Percentiles rank a stretch among this genome's conserved stretches.
Evolutionary conservation across 2,329 filamentous ascomycete genomes (phyloP).

Genomic region (Reticulascus tulasneorum): DNA sequence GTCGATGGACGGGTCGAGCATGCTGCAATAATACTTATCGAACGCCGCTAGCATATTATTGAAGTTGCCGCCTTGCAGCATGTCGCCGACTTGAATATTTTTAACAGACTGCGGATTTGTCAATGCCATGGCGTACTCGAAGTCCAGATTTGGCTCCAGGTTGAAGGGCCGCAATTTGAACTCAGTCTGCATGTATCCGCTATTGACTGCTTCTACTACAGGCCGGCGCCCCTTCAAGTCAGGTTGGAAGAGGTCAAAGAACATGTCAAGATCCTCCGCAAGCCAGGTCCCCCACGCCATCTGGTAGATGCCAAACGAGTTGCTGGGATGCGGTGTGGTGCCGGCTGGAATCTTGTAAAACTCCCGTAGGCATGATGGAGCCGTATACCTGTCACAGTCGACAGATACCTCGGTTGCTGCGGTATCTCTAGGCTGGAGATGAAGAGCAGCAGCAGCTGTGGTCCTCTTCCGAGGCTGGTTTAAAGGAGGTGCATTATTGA

Average conservation of each 20-base stretch:
- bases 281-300: slow-evolving; percentile 1
- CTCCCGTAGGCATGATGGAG: too few species aligned
- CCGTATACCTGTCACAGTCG: too few species aligned
- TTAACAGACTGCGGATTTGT: background rate
- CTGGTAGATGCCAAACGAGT: slow-evolving; percentile 2
- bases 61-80: slow-evolving; percentile 26
- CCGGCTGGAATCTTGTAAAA: too few species aligned
- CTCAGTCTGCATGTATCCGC: background rate
- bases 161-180: background rate
- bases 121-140: slow-evolving; percentile 3
- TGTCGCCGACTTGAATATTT: slow-evolving; percentile 6
- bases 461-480: too few species aligned
- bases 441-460: too few species aligned
- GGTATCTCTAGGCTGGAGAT: too few species aligned
- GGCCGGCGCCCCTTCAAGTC: background rate
- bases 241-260: slow-evolving; percentile 1
- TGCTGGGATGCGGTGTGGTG: slow-evolving; percentile 4
- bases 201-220: background rate
- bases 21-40: background rate
- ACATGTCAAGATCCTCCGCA: slow-evolving; percentile 1
- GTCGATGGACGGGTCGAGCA: background rate
- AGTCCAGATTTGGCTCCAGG: slow-evolving; percentile 5
- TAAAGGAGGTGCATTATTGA: too few species aligned
- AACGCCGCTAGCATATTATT: slow-evolving; percentile 4
- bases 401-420: too few species aligned